phyloP scores from a whole-genome alignment of 2,329 filamentous ascomycete species.

The Claviceps africana region DNA sequence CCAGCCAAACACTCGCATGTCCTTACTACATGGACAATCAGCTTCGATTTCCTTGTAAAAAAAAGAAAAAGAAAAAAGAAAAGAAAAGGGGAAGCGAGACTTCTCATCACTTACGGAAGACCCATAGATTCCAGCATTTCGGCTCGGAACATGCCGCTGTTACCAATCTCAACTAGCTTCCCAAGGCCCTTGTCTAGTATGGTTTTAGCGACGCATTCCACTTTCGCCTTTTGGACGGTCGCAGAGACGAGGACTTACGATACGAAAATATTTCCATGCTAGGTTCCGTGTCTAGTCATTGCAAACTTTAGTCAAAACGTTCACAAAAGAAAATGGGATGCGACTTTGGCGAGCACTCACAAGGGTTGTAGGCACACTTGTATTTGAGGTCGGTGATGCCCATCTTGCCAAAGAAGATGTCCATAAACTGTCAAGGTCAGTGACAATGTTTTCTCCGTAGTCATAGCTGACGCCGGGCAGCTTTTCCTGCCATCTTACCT shows the following conservation, averaged over 20 bases:
- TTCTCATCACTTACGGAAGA: constrained; percentile 37
- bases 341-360: constrained; percentile 1
- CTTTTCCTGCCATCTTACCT: constrained; percentile 11
- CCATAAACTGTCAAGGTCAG: constrained; percentile 50
- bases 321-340: not conserved
- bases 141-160: constrained; percentile 96
- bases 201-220: not conserved
- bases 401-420: constrained; percentile 93
- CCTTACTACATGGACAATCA: constrained; percentile 30
- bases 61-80: no score
- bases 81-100: not conserved
- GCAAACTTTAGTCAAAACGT: constrained; percentile 64
- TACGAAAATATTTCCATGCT: constrained; percentile 97
- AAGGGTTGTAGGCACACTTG: constrained; percentile 57
- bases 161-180: constrained; percentile 94
- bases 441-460: no score
- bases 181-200: constrained; percentile 54
- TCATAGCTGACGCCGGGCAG: not conserved
- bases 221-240: not conserved
- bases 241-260: constrained; percentile 22
- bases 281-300: constrained; percentile 57
- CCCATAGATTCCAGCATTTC: constrained; percentile 97
- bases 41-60: not conserved
- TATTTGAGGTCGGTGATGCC: constrained; percentile 74
- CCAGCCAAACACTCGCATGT: constrained; percentile 89